phyloP scores from a whole-genome alignment of 352 stramenopile species.

The Globisporangium yorkense region DNA sequence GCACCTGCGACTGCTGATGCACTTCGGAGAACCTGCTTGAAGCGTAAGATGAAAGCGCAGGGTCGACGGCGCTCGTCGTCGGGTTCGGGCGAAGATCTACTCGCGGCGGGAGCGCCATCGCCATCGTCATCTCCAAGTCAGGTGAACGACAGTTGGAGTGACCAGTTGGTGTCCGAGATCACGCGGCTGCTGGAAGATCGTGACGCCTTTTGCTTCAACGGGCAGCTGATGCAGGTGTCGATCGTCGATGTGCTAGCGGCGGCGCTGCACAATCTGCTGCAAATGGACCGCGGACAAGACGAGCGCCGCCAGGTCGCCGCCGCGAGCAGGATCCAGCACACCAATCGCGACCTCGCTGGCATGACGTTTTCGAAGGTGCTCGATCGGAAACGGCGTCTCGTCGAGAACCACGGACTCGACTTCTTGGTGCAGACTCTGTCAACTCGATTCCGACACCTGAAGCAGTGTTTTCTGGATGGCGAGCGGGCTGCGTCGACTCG shows the following conservation, averaged over 20 bases:
- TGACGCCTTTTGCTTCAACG: constrained; percentile 32
- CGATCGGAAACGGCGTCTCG: constrained; percentile 31
- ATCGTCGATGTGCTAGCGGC: constrained; percentile 24
- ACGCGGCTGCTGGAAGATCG: constrained; percentile 16
- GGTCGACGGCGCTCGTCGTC: background rate
- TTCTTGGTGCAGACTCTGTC: constrained; percentile 17
- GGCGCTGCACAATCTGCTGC: constrained; percentile 38
- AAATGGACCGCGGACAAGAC: constrained; percentile 17
- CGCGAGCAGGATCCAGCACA: background rate
- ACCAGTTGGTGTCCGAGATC: background rate
- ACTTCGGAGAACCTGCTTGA: constrained; percentile 43
- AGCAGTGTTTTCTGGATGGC: background rate
- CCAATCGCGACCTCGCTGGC: constrained; percentile 5
- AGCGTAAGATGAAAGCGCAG: constrained; percentile 27
- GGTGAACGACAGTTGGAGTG: background rate
- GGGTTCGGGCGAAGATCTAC: background rate
- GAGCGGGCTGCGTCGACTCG: constrained; percentile 7
- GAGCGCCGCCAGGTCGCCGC: constrained; percentile 4
- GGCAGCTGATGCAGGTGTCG: constrained; percentile 16
- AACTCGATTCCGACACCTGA: constrained; percentile 9
- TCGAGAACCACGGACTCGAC: constrained; percentile 33
- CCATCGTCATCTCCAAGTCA: background rate
- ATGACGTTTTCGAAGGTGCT: constrained; percentile 23
- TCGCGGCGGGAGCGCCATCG: background rate
- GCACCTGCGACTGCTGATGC: no score